Evolutionary conservation across 2,329 filamentous ascomycete species (phyloP), one percentile per base, ranked within the genome.

Genomic region (Tricladium varicosporioides): DNA sequence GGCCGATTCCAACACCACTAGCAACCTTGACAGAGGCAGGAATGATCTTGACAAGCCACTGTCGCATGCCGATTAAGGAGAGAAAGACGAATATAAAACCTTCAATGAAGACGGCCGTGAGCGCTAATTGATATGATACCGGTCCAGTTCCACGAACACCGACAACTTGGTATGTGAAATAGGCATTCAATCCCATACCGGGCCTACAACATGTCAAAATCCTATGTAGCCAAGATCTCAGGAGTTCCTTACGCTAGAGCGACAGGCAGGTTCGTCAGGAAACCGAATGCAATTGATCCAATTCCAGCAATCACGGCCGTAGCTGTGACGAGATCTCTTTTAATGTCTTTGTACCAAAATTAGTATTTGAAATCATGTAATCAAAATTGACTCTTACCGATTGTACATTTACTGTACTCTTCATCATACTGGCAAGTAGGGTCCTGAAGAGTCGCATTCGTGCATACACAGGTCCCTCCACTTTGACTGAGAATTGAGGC

Each of bases 231-330:
- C 27, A 19, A 18, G 13, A 40, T 49, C 33, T 58, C 53, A 13
- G 57, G 57, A 16, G n/a, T n/a, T 15, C 74, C 78, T 83, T 69
- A 89, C 88, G 84, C 88, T 40, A 91, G 73, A 7, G 85, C 86
- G 54, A 91, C 87, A 0, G 91, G 90, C 52, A 94, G 80, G 64
- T 95, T 95, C 27, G 91, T 91, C 53, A 92, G 78, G 16, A 93
- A 79, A 2, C 91, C 91, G 75, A 95, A 93, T 58, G 81, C 77
- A 65, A 95, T 86, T 19, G 86, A 88, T 1, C 88, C 82, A 57
- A 94, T 76, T 5, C 89, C 90, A 5, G 89, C 79, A 51, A 94
- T 83, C 9, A 89, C 89, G n/a, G 90, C 88, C 0, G 91, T 95
- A 2, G 89, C 88, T 1, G 91, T 95, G 56, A 94, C 85, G 15